Evolutionary conservation across 306 rosid species (phyloP).

Genomic region (Myrica gale): DNA sequence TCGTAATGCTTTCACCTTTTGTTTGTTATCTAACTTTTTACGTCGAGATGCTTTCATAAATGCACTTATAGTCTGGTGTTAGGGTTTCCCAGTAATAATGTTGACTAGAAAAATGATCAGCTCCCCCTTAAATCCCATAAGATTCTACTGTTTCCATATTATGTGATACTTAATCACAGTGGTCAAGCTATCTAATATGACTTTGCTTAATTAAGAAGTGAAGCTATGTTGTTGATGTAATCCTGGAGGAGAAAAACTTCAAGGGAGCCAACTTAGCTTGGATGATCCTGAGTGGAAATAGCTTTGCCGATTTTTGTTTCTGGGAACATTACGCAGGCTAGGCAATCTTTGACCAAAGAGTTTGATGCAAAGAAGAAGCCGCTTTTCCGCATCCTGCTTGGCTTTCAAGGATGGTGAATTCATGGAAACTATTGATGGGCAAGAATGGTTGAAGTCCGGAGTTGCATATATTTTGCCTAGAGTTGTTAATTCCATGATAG

Average conservation of each 20-base stretch:
- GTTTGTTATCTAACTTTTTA: not conserved
- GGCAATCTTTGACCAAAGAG: not conserved
- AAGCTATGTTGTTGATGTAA: not conserved
- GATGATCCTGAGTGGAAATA: not conserved
- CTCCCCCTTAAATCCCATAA: not conserved
- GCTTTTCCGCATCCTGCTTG: not conserved
- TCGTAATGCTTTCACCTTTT: slow-evolving; percentile 9
- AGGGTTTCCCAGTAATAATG: slow-evolving; percentile 4
- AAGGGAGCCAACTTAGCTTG: not conserved
- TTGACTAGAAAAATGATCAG: not conserved
- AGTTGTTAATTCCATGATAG: not conserved
- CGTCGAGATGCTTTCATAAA: slow-evolving; percentile 14
- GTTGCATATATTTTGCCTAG: not conserved
- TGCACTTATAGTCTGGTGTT: not conserved
- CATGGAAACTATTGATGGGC: not conserved
- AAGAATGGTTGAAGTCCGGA: not conserved
- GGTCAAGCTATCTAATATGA: not conserved
- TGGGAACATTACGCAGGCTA: not conserved
- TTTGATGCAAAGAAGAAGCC: not conserved
- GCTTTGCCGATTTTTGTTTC: not conserved
- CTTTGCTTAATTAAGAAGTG: not conserved
- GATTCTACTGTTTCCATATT: not conserved
- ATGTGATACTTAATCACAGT: not conserved
- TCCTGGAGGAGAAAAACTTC: not conserved
- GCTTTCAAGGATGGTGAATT: not conserved